These are phyloP conservation scores for Salvia splendens DNA, from an alignment of 257 asterid species.

Conservation along the genomic window DNA sequence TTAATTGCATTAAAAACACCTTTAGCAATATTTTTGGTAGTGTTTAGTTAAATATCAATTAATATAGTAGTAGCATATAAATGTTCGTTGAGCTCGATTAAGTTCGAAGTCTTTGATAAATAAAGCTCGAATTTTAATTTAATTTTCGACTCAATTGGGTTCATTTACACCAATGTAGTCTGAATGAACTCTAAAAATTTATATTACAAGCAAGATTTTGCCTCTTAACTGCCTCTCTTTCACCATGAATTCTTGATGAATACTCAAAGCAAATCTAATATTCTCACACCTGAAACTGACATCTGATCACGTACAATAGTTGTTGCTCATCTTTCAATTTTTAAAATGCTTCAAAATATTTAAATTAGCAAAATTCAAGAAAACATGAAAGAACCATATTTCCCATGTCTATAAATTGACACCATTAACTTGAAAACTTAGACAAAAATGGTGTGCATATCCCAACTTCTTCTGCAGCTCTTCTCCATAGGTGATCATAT, in stretches of 20 bases:
- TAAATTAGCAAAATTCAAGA: background rate
- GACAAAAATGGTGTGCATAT: constrained; percentile 20
- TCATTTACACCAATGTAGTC: no score
- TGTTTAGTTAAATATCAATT: no score
- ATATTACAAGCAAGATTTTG: background rate
- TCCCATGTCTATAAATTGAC: constrained; percentile 23
- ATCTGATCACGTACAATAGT: background rate
- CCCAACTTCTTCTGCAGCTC: constrained; percentile 15
- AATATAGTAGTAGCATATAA: no score
- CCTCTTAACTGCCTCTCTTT: background rate
- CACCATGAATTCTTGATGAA: background rate
- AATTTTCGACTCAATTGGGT: no score
- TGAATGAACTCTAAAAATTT: no score
- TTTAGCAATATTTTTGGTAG: no score
- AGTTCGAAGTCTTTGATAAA: no score
- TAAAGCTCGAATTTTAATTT: no score
- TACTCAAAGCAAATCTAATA: constrained; percentile 8
- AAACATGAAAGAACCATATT: background rate
- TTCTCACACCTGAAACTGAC: background rate
- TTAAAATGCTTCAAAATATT: background rate
- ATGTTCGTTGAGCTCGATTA: no score
- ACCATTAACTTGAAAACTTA: background rate
- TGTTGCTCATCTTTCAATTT: background rate
- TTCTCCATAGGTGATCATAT: constrained; percentile 30
- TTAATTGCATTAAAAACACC: no score